Conservation (phyloP, 176 grass and related monocot genomes). For the Aegilops umbellulata region DNA sequence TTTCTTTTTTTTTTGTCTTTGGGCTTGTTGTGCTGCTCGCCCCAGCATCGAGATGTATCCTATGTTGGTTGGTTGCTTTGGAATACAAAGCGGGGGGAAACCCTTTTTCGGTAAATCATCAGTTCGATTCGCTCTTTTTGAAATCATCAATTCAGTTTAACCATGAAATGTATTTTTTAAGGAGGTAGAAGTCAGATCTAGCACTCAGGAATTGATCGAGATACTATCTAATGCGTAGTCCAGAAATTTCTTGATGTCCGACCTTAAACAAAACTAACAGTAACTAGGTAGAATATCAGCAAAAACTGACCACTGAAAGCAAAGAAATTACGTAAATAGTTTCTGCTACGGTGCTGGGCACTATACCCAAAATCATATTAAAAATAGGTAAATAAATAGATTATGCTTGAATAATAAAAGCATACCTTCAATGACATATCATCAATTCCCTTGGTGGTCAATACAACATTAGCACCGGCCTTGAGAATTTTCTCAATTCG, state of each 20-base stretch:
- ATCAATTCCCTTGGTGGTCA: conserved; percentile 95
- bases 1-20: no score
- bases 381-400: not conserved
- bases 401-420: conserved; percentile 5
- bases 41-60: no score
- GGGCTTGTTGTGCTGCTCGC: no score
- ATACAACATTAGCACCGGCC: conserved; percentile 83
- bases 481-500: conserved; percentile 83
- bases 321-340: not conserved
- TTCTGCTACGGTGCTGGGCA: not conserved
- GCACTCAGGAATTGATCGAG: not conserved
- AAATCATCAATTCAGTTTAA: conserved; percentile 1
- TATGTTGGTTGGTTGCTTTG: no score
- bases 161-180: not conserved
- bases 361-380: not conserved
- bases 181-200: not conserved
- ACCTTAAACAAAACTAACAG: not conserved
- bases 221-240: no score
- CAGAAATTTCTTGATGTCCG: not conserved
- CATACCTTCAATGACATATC: conserved; percentile 91
- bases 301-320: not conserved
- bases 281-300: not conserved
- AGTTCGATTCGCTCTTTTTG: not conserved
- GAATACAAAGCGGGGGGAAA: no score
- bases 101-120: no score